A percentile compares a stretch with the other conserved stretches of the same genome.
phyloP scores from a whole-genome alignment of 2,329 filamentous ascomycete genomes.

The Lachnellula hyalina region DNA sequence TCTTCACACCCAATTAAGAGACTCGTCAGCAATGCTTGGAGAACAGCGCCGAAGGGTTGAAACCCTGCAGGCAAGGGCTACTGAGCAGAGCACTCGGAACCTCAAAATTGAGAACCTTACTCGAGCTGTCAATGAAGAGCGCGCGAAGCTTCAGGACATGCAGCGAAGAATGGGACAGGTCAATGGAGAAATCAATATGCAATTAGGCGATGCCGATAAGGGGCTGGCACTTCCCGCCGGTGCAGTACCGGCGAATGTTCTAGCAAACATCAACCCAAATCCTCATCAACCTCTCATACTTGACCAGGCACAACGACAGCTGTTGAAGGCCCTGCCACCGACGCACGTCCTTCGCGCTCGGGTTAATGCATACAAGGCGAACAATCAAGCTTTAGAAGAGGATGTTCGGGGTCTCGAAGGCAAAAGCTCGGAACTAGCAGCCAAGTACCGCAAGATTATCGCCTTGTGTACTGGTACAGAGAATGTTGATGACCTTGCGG shows the following conservation, averaged over 20 bases:
- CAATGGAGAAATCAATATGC: slow-evolving; percentile 50
- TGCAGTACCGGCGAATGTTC: slow-evolving; percentile 22
- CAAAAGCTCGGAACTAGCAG: slow-evolving; percentile 76
- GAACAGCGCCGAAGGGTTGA: slow-evolving; percentile 73
- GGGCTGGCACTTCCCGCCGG: slow-evolving; percentile 19
- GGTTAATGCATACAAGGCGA: slow-evolving; percentile 62
- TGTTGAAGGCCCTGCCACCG: slow-evolving; percentile 46
- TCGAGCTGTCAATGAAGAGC: slow-evolving; percentile 66
- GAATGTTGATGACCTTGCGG: slow-evolving; percentile 71
- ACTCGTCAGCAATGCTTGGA: slow-evolving; percentile 71
- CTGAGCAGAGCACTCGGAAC: slow-evolving; percentile 56
- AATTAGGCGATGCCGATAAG: slow-evolving; percentile 33
- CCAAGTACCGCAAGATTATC: slow-evolving; percentile 84
- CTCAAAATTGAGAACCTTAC: slow-evolving; percentile 75
- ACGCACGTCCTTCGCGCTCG: slow-evolving; percentile 59
- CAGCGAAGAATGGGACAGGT: slow-evolving; percentile 43
- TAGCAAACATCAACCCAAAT: slow-evolving; percentile 23
- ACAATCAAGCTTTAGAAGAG: slow-evolving; percentile 62
- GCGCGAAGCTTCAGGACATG: slow-evolving; percentile 45
- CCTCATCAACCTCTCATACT: slow-evolving; percentile 39
- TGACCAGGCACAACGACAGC: slow-evolving; percentile 37
- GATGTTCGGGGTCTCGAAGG: slow-evolving; percentile 68
- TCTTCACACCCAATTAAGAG: slow-evolving; percentile 74
- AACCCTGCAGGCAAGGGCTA: slow-evolving; percentile 58
- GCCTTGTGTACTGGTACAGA: slow-evolving; percentile 76